Conservation (phyloP, 192 early-diverging fungal species). For the Coemansia aciculifera region DNA sequence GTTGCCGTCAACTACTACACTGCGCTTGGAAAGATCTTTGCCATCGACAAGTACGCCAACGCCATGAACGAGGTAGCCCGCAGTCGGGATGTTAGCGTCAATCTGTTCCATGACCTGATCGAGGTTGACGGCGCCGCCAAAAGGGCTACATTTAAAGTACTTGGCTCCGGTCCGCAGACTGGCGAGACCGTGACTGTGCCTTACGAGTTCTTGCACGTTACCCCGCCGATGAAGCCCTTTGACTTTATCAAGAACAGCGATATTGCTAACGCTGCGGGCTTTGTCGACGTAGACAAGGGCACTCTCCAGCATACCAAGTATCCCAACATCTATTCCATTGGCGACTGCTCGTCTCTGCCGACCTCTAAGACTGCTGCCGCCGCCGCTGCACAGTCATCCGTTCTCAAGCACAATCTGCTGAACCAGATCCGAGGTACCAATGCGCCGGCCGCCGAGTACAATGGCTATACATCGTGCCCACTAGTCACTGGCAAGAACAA, state of each 20-base stretch:
- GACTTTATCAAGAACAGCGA: slow-evolving; percentile 71
- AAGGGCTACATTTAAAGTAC: slow-evolving; percentile 70
- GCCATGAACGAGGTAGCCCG: slow-evolving; percentile 68
- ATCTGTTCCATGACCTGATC: slow-evolving; percentile 69
- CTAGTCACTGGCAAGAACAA: slow-evolving; percentile 78
- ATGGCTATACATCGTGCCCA: slow-evolving; percentile 85
- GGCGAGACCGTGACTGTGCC: slow-evolving; percentile 61
- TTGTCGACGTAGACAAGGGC: slow-evolving; percentile 77
- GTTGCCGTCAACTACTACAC: slow-evolving; percentile 74
- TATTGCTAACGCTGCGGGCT: slow-evolving; percentile 76
- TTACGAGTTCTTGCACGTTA: slow-evolving; percentile 85
- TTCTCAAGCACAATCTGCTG: slow-evolving; percentile 75
- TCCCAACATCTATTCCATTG: slow-evolving; percentile 75
- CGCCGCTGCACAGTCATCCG: slow-evolving; percentile 76
- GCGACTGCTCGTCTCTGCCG: slow-evolving; percentile 81
- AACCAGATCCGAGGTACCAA: slow-evolving; percentile 58
- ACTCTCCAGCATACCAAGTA: slow-evolving; percentile 80
- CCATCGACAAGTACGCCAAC: slow-evolving; percentile 78
- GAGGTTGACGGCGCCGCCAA: slow-evolving; percentile 64
- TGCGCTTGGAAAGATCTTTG: slow-evolving; percentile 84
- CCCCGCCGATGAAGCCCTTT: slow-evolving; percentile 80
- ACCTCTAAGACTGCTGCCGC: slow-evolving; percentile 91
- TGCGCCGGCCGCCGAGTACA: slow-evolving; percentile 60
- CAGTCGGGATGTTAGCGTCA: slow-evolving; percentile 68
- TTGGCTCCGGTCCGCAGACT: slow-evolving; percentile 40